Base-by-base conservation (phyloP, 257 asterid species). In the Solanum tarijense region DNA sequence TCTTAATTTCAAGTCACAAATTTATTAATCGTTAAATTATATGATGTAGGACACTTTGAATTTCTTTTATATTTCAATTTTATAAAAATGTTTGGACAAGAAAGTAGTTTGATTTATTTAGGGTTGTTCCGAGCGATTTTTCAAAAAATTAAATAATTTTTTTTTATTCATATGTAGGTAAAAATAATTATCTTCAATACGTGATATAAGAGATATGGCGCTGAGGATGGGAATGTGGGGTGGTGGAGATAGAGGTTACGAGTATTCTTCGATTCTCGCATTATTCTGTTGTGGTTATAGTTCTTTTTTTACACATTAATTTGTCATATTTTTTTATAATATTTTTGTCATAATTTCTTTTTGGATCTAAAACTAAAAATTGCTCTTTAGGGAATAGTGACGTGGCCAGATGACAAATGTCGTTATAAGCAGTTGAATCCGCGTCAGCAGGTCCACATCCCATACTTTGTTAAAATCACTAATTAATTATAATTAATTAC, bases 161-260 rank as follows among this genome's bases (percentile, higher is more conserved):
- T 52, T 5, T 16, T 52, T 5, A 5, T 52, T 0, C 1, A 52
- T 52, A 52, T 7, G 0, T 0, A 52, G 0, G 10, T 2, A 52
- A 52, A 52, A 18, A 0, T 16, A 18, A 18, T 52, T 18, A 52
- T 52, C 10, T 18, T 52, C 9, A 16, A 52, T 1, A 16, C 3
- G 21, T 6, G n/a, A 52, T 52, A 18, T 18, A 6, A 18, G 62
- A 52, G 62, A 52, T 52, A 9, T n/a, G 10, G n/a, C 62, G n/a
- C 9, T 18, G 5, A 55, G 4, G 11, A 55, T 55, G 25, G 25
- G 1, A 55, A 55, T 55, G 65, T 55, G 11, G 10, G 25, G 25
- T 55, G n/a, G 65, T 7, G 11, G 11, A 55, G 25, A 20, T 7
- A 20, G 65, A 55, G 2, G 5, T 55, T 55, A 20, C 5, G 11